These are phyloP conservation scores for Solanum ahanhuiri DNA, from an alignment of 257 asterid genomes.

Conservation along the genomic window DNA sequence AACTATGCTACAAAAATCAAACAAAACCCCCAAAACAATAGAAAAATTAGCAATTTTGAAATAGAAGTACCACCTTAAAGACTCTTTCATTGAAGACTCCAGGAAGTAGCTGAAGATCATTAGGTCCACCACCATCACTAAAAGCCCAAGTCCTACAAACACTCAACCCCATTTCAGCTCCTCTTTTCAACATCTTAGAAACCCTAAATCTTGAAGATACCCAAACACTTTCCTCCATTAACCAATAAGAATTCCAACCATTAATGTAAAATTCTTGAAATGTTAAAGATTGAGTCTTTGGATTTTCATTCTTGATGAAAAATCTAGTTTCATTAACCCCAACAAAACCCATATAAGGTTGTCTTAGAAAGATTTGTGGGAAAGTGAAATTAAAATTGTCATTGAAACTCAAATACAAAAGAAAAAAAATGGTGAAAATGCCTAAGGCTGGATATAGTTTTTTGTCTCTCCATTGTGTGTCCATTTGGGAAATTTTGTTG, in stretches of 20 bases:
- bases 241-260: slow-evolving; percentile 65
- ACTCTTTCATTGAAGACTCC: slow-evolving; percentile 33
- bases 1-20: not conserved
- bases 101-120: slow-evolving; percentile 34
- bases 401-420: slow-evolving; percentile 22
- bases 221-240: slow-evolving; percentile 38
- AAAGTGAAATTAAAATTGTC: slow-evolving; percentile 12
- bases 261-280: slow-evolving; percentile 26
- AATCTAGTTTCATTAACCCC: slow-evolving; percentile 47
- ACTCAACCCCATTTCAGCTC: slow-evolving; percentile 39
- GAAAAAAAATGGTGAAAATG: slow-evolving; percentile 11
- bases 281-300: not conserved
- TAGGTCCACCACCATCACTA: slow-evolving; percentile 36
- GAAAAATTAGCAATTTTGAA: not conserved
- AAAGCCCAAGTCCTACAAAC: slow-evolving; percentile 62
- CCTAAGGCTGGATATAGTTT: slow-evolving; percentile 29
- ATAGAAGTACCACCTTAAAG: slow-evolving; percentile 18
- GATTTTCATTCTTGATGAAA: slow-evolving; percentile 12
- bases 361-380: slow-evolving; percentile 22
- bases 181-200: slow-evolving; percentile 34
- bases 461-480: slow-evolving; percentile 26
- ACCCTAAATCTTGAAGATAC: slow-evolving; percentile 29
- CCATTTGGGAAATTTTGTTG: slow-evolving; percentile 12
- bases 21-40: not conserved
- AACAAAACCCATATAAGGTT: slow-evolving; percentile 28